Evolutionary conservation across 352 stramenopile species (phyloP).

Genomic region (Peronospora belbahrii): DNA sequence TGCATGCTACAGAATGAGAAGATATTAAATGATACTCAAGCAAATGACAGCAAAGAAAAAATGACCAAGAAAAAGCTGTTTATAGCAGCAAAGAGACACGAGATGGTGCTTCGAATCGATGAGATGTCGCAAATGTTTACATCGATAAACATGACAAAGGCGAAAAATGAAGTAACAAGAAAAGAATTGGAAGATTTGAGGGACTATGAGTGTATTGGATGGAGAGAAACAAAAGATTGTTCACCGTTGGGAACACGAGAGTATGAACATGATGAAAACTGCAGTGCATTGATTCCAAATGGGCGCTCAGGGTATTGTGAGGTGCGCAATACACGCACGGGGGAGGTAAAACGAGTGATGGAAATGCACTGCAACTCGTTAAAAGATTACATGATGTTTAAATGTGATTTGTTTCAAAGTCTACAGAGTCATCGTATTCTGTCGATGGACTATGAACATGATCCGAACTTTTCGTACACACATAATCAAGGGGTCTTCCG

Average conservation of each 20-base stretch:
- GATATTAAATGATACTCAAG: too few species aligned
- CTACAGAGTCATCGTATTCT: slow-evolving; percentile 47
- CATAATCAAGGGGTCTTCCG: slow-evolving; percentile 22
- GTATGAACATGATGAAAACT: slow-evolving; percentile 33
- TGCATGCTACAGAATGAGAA: too few species aligned
- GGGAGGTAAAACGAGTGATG: slow-evolving; percentile 38
- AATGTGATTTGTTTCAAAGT: slow-evolving; percentile 47
- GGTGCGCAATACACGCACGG: slow-evolving; percentile 34
- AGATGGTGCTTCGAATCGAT: too few species aligned
- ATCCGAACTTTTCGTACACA: slow-evolving; percentile 33
- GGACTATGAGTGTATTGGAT: slow-evolving; percentile 55
- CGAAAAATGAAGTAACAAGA: slow-evolving; percentile 13
- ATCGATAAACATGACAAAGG: slow-evolving; percentile 16
- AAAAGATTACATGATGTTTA: slow-evolving; percentile 32
- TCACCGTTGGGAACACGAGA: slow-evolving; percentile 33
- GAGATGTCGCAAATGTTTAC: slow-evolving; percentile 39
- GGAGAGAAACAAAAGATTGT: slow-evolving; percentile 45
- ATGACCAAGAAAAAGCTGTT: too few species aligned
- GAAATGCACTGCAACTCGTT: slow-evolving; percentile 61
- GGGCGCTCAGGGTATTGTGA: slow-evolving; percentile 51
- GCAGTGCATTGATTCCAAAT: slow-evolving; percentile 28
- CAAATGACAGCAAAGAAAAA: too few species aligned
- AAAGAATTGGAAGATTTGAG: slow-evolving; percentile 26
- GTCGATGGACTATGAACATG: slow-evolving; percentile 47
- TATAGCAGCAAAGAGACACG: too few species aligned